Evolutionary conservation across 2,329 filamentous ascomycete genomes (phyloP).

Genomic region (Diaporthe vexans): DNA sequence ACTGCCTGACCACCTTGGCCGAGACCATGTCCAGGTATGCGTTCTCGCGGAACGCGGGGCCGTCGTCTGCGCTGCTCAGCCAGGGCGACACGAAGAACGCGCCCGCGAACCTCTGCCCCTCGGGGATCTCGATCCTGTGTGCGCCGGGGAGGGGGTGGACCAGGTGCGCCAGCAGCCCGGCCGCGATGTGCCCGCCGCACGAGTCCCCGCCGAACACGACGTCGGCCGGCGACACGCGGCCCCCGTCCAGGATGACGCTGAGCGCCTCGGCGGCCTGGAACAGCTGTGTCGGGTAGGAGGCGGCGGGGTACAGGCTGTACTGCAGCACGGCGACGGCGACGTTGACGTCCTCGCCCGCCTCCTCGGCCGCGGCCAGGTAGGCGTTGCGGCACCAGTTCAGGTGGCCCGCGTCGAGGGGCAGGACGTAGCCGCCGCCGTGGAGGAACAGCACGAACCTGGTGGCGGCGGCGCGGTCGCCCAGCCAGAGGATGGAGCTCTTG

Average conservation of each 20-base stretch:
- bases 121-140: conserved; percentile 42
- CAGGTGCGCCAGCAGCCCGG: conserved; percentile 51
- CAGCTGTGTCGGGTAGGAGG: conserved; percentile 50
- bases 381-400: conserved; percentile 48
- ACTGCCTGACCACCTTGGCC: background rate
- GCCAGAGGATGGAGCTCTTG: conserved; percentile 46
- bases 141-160: conserved; percentile 49
- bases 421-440: conserved; percentile 50
- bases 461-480: conserved; percentile 48
- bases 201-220: conserved; percentile 55
- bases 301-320: conserved; percentile 52
- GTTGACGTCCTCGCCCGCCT: conserved; percentile 1
- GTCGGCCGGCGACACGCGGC: conserved; percentile 48
- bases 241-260: conserved; percentile 47
- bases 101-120: conserved; percentile 47
- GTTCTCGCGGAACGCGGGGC: conserved; percentile 26
- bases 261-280: conserved; percentile 51
- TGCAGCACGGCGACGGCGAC: conserved; percentile 44
- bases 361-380: conserved; percentile 42
- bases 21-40: conserved; percentile 25
- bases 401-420: conserved; percentile 44
- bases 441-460: conserved; percentile 49
- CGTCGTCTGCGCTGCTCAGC: background rate
- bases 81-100: conserved; percentile 48
- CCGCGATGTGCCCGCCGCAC: conserved; percentile 53